These are phyloP conservation scores for Colletotrichum tamarilloi DNA, from an alignment of 2,329 filamentous ascomycete species.

Conservation along the genomic window DNA sequence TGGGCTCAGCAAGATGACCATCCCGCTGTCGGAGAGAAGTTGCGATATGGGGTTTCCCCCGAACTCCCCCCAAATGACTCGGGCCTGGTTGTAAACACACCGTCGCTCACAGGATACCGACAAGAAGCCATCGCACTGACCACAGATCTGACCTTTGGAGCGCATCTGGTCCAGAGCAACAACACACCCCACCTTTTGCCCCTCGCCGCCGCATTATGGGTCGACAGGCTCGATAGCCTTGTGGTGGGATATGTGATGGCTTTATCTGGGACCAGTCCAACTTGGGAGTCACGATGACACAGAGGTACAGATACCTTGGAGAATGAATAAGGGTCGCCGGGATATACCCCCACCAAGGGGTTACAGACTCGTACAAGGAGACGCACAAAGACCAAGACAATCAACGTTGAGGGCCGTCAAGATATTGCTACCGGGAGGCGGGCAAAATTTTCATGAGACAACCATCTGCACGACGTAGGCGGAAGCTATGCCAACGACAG, in stretches of 20 bases:
- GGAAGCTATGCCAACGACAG: conserved; percentile 1
- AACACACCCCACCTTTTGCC: conserved; percentile 29
- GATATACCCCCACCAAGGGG: conserved; percentile 21
- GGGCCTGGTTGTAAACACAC: conserved; percentile 29
- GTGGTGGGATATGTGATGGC: conserved; percentile 21
- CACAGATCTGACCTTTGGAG: conserved; percentile 13
- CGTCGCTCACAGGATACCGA: conserved; percentile 33
- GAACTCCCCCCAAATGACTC: conserved; percentile 31
- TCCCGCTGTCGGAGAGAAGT: conserved; percentile 27
- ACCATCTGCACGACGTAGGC: conserved; percentile 14
- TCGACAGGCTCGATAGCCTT: conserved; percentile 16
- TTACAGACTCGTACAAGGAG: conserved; percentile 25
- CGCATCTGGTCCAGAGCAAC: conserved; percentile 12
- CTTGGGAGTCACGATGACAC: conserved; percentile 6
- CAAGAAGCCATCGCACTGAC: conserved; percentile 27
- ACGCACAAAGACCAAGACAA: conserved; percentile 22
- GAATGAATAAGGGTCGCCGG: conserved; percentile 7
- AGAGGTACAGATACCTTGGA: conserved; percentile 28
- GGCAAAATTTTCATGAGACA: conserved; percentile 14
- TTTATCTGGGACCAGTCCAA: conserved; percentile 5
- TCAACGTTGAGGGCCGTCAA: not conserved
- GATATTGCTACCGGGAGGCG: conserved; percentile 11
- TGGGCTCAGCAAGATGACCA: conserved; percentile 21
- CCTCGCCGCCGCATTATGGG: conserved; percentile 30
- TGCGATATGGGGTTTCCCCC: conserved; percentile 23